phyloP scores from a whole-genome alignment of 2,329 filamentous ascomycete genomes.

The Beauveria sp. region DNA sequence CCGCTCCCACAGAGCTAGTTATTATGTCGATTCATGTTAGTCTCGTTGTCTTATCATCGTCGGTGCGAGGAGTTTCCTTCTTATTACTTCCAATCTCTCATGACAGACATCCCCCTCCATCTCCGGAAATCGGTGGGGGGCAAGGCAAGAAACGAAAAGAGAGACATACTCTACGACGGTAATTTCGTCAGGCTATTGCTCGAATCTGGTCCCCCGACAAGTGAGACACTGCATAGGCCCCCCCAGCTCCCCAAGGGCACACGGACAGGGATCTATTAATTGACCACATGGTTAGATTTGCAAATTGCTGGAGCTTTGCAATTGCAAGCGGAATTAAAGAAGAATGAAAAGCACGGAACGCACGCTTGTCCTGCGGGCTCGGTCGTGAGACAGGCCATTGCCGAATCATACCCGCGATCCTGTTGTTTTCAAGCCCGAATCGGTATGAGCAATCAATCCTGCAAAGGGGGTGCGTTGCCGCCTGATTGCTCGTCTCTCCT shows the following conservation, averaged over 20 bases:
- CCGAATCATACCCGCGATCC: conserved; percentile 34
- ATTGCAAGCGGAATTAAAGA: neutral
- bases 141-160: neutral
- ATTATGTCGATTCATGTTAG: conserved; percentile 7
- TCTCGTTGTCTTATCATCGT: neutral
- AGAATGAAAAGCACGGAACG: conserved; percentile 15
- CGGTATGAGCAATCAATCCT: neutral
- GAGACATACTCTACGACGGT: conserved; percentile 48
- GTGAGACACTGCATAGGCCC: conserved; percentile 30
- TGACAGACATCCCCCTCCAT: neutral
- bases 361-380: conserved; percentile 40
- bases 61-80: neutral
- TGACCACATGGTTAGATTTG: conserved; percentile 4
- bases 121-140: neutral
- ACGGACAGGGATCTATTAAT: conserved; percentile 36
- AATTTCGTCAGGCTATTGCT: conserved; percentile 29
- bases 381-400: conserved; percentile 42
- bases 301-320: too few species aligned
- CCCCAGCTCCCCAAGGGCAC: conserved; percentile 53
- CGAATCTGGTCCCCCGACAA: conserved; percentile 22
- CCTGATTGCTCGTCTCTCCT: conserved; percentile 7
- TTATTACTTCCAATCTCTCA: neutral
- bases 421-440: conserved; percentile 12
- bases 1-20: conserved; percentile 60
- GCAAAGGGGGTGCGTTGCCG: neutral